Base-by-base conservation (phyloP, 106 monocot genomes). In the Allium cepa region DNA sequence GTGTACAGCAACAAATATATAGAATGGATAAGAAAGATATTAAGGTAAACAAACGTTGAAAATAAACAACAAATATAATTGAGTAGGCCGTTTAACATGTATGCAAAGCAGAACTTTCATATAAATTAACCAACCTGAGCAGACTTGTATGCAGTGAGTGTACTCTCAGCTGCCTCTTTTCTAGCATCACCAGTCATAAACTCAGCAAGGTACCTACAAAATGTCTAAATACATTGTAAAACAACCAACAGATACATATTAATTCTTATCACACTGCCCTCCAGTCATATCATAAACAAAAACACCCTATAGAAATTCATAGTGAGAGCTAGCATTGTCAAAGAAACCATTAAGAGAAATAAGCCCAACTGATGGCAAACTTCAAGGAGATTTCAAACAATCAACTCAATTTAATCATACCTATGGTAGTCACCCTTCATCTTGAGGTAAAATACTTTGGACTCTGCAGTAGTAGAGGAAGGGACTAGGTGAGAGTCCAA, bases 401-500 rank as follows among this genome's bases (percentile, higher is more conserved):
- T 55, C 15, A 12, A 15, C 11, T 12, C 7, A 55, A 55, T 55
- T 55, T 55, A 55, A 16, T 1, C 10, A 16, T 27, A 84, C 84
- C 84, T 84, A 73, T 70, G 71, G 61, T 84, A 84, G 67, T 84
- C 84, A 9, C 84, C 84, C 76, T 84, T 84, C 84, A 84, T 84
- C 77, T 84, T 84, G 59, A 80, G 73, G 66, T 84, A 84, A 50
- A 84, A 84, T 61, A 84, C 84, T 69, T 84, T 84, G 9, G 84
- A 80, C 50, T 84, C 84, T 0, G 84, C 84, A 52, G 66, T 64
- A 15, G 66, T 67, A 12, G 84, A 56, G 4, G 84, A 76, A 3
- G 80, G 84, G 49, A 84, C 53, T 10, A 84, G 80, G 62, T 84
- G 80, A 10, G 84, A 80, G 8, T 84, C 84, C 3, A 84, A 79